phyloP scores from a whole-genome alignment of 192 early-diverging fungal species.

The Allomyces macrogynus region DNA sequence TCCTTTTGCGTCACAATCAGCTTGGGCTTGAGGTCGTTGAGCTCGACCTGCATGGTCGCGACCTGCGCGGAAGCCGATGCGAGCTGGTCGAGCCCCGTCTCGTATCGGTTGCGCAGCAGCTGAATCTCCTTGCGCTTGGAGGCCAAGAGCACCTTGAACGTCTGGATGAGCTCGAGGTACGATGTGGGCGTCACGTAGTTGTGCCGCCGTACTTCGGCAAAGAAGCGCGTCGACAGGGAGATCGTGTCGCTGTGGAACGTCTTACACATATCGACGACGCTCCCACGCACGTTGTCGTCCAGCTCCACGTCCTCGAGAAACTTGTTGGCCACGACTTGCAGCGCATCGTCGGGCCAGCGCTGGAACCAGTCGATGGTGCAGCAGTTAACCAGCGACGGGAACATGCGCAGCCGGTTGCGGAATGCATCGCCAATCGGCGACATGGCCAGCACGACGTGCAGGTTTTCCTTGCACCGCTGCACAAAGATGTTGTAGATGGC shows the following conservation, averaged over 20 bases:
- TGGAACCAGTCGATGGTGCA: conserved; percentile 99
- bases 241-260: conserved; percentile 78
- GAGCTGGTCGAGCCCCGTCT: conserved; percentile 89
- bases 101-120: conserved; percentile 93
- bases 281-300: conserved; percentile 62
- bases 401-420: conserved; percentile 79
- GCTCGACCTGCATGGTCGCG: conserved; percentile 65
- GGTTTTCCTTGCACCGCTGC: conserved; percentile 78
- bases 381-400: conserved; percentile 97
- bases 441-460: conserved; percentile 99
- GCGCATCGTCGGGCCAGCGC: conserved; percentile 93
- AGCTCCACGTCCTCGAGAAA: conserved; percentile 80
- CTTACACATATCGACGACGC: conserved; percentile 75
- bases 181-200: conserved; percentile 92
- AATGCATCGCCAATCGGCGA: conserved; percentile 88
- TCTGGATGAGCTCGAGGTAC: conserved; percentile 90
- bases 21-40: conserved; percentile 67
- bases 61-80: conserved; percentile 85
- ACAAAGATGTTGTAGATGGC: conserved; percentile 97
- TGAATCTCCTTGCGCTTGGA: conserved; percentile 88
- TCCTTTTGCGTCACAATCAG: conserved; percentile 66
- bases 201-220: conserved; percentile 48
- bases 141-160: conserved; percentile 69
- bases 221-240: conserved; percentile 62
- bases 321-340: conserved; percentile 94